Evolutionary conservation across 768 basidiomycete genomes (phyloP), one percentile per base, ranked within the genome.

Genomic region (Paxillus involutus): DNA sequence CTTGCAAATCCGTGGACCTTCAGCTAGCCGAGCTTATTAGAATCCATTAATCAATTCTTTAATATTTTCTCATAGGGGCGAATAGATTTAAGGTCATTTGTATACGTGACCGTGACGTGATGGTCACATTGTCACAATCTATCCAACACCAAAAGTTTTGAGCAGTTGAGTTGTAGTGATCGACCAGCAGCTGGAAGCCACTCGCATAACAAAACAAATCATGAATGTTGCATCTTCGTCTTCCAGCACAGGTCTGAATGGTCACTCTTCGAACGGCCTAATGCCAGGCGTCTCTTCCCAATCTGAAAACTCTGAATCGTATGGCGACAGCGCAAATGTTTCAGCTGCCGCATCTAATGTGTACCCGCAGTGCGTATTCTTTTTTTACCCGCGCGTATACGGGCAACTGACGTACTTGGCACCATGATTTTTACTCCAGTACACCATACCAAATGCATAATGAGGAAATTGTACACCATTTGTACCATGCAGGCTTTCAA

Each of bases 401-500:
- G 33, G 29, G 42, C 44, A 13, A 0, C 51, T 52, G 51, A 63
- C 57, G 17, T 44, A 52, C 60, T 36, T 36, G 35, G 49, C 44
- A 36, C 52, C 50, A 56, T 57, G 46, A 55, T 14, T 44, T 44
- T 35, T 44, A 11, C 53, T 54, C 48, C 49, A 75, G 72, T 41
- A 65, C 75, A 58, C 77, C 80, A 35, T 85, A 79, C 70, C 80
- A 81, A 66, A 68, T 76, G 56, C 89, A 91, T 72, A 85, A 91
- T 54, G 84, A 89, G 63, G 83, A 86, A 62, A 88, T 91, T 59
- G 80, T 92, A 59, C 81, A 82, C 67, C 87, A 92, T 69, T 70
- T 92, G 59, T 91, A 88, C 71, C 83, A 86, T 59, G 76, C 87
- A 53, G 89, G 89, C 36, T 92, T 92, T 68, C 86, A 89, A 66